Percentiles rank a stretch among this genome's conserved stretches.
phyloP scores from a whole-genome alignment of 1,139 yeast genomes.

The Diutina neorugosa region DNA sequence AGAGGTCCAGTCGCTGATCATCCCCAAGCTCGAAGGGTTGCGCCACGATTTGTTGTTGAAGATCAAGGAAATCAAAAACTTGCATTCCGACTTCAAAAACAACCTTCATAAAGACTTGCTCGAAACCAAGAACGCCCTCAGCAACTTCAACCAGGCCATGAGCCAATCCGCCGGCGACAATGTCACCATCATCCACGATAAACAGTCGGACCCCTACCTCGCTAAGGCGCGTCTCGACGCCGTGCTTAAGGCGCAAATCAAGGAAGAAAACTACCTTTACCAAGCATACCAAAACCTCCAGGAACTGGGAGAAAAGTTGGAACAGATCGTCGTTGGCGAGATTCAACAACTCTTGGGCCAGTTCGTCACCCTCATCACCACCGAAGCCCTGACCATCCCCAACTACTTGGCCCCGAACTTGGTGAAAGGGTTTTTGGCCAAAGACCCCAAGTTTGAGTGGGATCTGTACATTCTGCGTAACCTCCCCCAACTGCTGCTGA shows the following conservation, averaged over 20 bases:
- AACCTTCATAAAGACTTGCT: conserved; percentile 55
- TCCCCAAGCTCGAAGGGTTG: conserved; percentile 80
- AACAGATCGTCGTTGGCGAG: conserved; percentile 76
- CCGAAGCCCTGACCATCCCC: conserved; percentile 58
- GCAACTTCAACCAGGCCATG: conserved; percentile 22
- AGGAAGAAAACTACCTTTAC: conserved; percentile 75
- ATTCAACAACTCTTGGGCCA: conserved; percentile 68
- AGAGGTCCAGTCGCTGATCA: conserved; percentile 54
- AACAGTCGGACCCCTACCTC: conserved; percentile 65
- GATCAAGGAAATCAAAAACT: conserved; percentile 74
- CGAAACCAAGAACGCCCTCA: conserved; percentile 45
- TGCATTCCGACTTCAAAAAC: conserved; percentile 75
- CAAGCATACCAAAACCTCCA: conserved; percentile 85
- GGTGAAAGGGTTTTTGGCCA: conserved; percentile 61
- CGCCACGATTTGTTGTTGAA: conserved; percentile 72
- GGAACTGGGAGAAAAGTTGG: conserved; percentile 79
- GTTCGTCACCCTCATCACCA: conserved; percentile 56
- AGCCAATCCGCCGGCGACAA: conserved; percentile 10
- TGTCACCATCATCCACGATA: conserved; percentile 25
- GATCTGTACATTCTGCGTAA: conserved; percentile 67
- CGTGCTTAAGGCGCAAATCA: conserved; percentile 64
- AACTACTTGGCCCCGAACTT: conserved; percentile 55
- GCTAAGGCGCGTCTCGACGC: conserved; percentile 61
- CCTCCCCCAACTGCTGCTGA: conserved; percentile 24
- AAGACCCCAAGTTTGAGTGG: conserved; percentile 83